A percentile compares a stretch with the other conserved stretches of the same genome.
These are phyloP conservation scores for Coemansia aciculifera DNA, from an alignment of 192 early-diverging fungal species.

Conservation along the genomic window DNA sequence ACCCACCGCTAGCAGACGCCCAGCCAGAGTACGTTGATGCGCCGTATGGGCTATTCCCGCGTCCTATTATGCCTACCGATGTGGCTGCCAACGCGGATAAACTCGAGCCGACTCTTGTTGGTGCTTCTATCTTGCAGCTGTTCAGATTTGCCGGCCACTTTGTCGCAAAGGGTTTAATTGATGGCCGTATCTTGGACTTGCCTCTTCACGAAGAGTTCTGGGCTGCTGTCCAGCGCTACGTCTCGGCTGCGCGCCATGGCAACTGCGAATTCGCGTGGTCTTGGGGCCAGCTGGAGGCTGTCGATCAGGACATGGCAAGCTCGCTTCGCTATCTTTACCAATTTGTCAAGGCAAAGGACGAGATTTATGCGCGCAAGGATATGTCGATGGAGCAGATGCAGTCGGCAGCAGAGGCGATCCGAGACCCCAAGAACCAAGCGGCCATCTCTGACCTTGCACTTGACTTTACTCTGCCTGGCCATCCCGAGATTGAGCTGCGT, in stretches of 20 bases:
- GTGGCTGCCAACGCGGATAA: not conserved
- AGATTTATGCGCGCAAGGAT: constrained; percentile 57
- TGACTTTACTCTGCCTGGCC: constrained; percentile 86
- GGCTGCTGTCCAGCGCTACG: constrained; percentile 61
- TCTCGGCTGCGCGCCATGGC: not conserved
- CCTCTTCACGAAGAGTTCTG: constrained; percentile 77
- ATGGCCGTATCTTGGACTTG: constrained; percentile 83
- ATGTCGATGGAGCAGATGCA: constrained; percentile 55
- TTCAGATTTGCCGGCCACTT: constrained; percentile 82
- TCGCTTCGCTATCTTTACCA: constrained; percentile 67
- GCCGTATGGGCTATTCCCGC: constrained; percentile 60
- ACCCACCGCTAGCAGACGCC: too few species aligned
- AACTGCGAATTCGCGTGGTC: constrained; percentile 13
- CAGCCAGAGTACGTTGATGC: constrained; percentile 48
- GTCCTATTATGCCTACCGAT: constrained; percentile 14
- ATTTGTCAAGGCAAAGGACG: constrained; percentile 63
- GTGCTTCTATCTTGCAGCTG: constrained; percentile 31
- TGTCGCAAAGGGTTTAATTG: constrained; percentile 85
- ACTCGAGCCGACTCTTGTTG: not conserved
- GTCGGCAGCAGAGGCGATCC: constrained; percentile 49
- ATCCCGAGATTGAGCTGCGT: constrained; percentile 68
- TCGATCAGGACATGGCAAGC: constrained; percentile 67
- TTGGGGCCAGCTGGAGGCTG: constrained; percentile 48
- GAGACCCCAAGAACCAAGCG: constrained; percentile 52
- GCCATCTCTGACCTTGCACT: constrained; percentile 67